Conservation (phyloP, 139 green algal genomes). For the Yamagishiella unicocca region DNA sequence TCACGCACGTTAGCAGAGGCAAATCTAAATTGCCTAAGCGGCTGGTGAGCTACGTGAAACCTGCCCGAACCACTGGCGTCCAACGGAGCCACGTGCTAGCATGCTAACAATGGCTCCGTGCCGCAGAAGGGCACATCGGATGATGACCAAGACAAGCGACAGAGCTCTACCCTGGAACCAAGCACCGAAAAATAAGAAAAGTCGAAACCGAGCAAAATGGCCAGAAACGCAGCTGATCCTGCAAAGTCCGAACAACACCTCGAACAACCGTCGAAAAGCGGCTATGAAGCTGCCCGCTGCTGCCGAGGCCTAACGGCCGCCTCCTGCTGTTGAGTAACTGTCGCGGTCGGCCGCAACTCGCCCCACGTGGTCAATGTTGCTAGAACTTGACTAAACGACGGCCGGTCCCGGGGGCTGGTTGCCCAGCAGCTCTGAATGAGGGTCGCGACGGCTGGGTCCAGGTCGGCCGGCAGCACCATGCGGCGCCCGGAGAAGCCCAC, state of each 20-base stretch:
- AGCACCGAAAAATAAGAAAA: not conserved
- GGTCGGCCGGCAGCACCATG: slow-evolving; percentile 77
- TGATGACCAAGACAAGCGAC: not conserved
- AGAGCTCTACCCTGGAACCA: not conserved
- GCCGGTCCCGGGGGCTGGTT: slow-evolving; percentile 62
- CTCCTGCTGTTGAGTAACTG: slow-evolving; percentile 3
- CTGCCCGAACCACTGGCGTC: slow-evolving; percentile 3
- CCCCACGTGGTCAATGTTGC: slow-evolving; percentile 23
- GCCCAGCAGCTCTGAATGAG: slow-evolving; percentile 83
- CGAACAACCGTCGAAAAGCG: not conserved
- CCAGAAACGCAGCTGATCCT: not conserved
- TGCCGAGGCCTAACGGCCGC: not conserved
- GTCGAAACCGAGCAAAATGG: not conserved
- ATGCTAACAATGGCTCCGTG: not conserved
- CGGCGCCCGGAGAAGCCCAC: slow-evolving; percentile 87
- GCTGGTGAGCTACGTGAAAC: not conserved
- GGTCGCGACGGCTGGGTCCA: slow-evolving; percentile 65
- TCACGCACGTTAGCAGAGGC: slow-evolving; percentile 5
- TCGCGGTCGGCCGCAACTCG: slow-evolving; percentile 38
- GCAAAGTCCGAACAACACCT: not conserved
- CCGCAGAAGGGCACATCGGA: not conserved
- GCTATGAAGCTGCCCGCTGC: not conserved
- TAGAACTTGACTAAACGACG: slow-evolving; percentile 70
- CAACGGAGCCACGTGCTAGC: not conserved
- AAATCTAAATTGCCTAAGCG: slow-evolving; percentile 15